Base-by-base conservation (phyloP, 2,329 filamentous ascomycete species). In the Mollisiaceae sp. region DNA sequence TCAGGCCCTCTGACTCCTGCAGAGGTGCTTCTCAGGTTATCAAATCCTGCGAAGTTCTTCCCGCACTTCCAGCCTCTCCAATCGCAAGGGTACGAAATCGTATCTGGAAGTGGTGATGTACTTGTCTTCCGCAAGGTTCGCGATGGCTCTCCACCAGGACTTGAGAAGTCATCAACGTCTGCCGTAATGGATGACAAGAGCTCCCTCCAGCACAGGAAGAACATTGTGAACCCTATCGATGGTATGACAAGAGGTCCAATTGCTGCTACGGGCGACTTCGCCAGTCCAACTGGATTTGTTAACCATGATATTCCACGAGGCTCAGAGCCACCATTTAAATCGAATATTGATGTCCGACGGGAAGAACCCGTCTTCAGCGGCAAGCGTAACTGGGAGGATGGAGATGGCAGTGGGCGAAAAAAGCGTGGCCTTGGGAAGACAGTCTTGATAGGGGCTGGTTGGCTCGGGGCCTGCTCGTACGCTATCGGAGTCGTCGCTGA, bases 71-170 rank as follows among this genome's bases (percentile, higher is more conserved):
- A 80, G 3, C 76, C 81, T 0, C 80, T 91, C 1, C 82, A 88
- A 66, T 78, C 80, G 0, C 81, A 89, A 63, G 89, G 89, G 0
- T 92, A 87, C 67, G 88, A 91, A 70, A 87, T 91, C 45, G 83
- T 89, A 1, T 86, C 88, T 1, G 89, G 88, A 1, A 81, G 81
- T 57, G 84, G 83, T 6, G 83, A 91, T 68, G 80, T 91, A 4
- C 80, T 92, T 32, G 83, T 92, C 4, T 90, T 91, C 73, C 87
- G 86, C 68, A 89, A 90, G 76, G 82, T 86, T 4, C 79, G 81
- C 8, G 72, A 77, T 2, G 71, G 77, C 18, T 61, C 64, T 15
- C 63, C 66, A 27, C 58, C 14, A 11, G 41, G 4, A 35, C 24
- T 18, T 20, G 47, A 38, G 38, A 83, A 80, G 84, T 82, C 73